phyloP scores from a whole-genome alignment of 805 yeast species.

The Huiozyma naganishii region DNA sequence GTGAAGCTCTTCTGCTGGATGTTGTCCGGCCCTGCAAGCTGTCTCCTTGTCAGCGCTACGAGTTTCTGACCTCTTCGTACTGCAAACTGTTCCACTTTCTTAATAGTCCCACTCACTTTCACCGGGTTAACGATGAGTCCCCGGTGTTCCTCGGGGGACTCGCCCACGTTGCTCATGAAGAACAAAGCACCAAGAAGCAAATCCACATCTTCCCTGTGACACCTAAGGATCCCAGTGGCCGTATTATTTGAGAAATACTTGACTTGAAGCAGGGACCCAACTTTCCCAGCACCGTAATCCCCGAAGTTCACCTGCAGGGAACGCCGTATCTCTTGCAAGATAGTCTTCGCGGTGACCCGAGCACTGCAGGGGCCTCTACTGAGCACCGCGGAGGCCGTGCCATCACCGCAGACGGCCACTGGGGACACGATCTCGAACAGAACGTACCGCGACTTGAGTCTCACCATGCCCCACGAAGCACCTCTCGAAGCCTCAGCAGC shows the following conservation, averaged over 20 bases:
- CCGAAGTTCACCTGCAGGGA: constrained; percentile 62
- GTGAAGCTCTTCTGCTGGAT: constrained; percentile 7
- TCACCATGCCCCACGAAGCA: constrained; percentile 49
- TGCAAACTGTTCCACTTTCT: constrained; percentile 66
- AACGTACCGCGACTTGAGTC: constrained; percentile 76
- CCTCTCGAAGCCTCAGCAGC: no score
- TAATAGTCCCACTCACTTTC: constrained; percentile 79
- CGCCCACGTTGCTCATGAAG: constrained; percentile 35
- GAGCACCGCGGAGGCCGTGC: constrained; percentile 2
- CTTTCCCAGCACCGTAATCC: constrained; percentile 61
- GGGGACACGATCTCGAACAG: constrained; percentile 74
- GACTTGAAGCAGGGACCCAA: constrained; percentile 47
- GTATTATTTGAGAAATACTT: constrained; percentile 78
- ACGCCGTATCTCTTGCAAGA: constrained; percentile 44
- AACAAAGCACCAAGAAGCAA: constrained; percentile 58
- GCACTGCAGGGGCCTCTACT: constrained; percentile 32
- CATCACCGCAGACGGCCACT: constrained; percentile 20
- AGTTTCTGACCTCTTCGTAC: constrained; percentile 33
- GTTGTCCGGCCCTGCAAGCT: neutral
- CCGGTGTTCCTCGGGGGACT: constrained; percentile 29
- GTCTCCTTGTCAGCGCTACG: constrained; percentile 9
- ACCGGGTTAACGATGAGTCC: constrained; percentile 47
- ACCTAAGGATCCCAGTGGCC: constrained; percentile 74
- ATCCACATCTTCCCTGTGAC: constrained; percentile 54
- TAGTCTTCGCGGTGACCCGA: constrained; percentile 36